These are phyloP conservation scores for Lasiodiplodia theobromae DNA, from an alignment of 2,329 filamentous ascomycete species.

Conservation along the genomic window DNA sequence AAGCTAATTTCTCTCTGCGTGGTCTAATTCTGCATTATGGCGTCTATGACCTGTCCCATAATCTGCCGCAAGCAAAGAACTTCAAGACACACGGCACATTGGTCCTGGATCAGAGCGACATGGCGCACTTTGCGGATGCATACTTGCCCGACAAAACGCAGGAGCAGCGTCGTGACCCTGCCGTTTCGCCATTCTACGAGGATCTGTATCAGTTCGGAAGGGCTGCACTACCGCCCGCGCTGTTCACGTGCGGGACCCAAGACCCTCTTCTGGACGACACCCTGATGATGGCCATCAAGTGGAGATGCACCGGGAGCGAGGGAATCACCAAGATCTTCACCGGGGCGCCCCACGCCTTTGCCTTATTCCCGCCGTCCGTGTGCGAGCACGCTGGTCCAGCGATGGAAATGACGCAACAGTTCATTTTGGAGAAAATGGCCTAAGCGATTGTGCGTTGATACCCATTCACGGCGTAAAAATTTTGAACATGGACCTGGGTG, in stretches of 20 bases:
- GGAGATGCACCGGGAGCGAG: constrained; percentile 60
- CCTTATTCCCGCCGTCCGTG: constrained; percentile 48
- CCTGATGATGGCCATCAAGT: constrained; percentile 62
- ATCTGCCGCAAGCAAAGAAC: constrained; percentile 48
- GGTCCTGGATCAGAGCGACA: constrained; percentile 56
- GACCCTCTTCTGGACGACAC: constrained; percentile 62
- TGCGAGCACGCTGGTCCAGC: constrained; percentile 47
- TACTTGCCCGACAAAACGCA: constrained; percentile 53
- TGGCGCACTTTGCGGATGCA: constrained; percentile 55
- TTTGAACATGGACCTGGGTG: not conserved
- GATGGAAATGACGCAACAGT: constrained; percentile 49
- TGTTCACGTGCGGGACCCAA: constrained; percentile 63
- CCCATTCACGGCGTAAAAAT: not conserved
- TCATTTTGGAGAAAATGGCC: constrained; percentile 42
- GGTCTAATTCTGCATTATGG: constrained; percentile 63
- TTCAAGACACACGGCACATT: constrained; percentile 44
- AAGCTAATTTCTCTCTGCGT: constrained; percentile 52
- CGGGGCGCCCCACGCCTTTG: constrained; percentile 63
- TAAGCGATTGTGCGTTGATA: constrained; percentile 23
- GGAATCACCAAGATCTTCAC: constrained; percentile 61
- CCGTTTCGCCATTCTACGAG: constrained; percentile 59
- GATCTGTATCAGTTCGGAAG: constrained; percentile 44
- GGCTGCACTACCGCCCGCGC: constrained; percentile 56
- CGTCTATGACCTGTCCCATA: constrained; percentile 55
- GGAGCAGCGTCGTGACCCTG: constrained; percentile 53